Evolutionary conservation across 1,284 basidiomycete species (phyloP).

Genomic region (Athelia psychrophila): DNA sequence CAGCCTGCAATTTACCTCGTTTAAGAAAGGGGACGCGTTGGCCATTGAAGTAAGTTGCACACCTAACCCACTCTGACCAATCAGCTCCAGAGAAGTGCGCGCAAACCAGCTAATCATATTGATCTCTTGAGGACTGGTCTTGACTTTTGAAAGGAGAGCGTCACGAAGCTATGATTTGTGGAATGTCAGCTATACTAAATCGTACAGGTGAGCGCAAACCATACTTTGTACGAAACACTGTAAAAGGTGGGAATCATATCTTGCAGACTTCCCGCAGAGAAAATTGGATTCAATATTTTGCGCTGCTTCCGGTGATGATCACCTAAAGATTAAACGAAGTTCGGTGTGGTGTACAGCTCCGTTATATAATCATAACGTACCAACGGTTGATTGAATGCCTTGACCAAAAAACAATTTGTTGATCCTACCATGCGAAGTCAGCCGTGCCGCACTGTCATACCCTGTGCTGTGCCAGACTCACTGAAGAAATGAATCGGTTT

Average conservation of each 20-base stretch:
- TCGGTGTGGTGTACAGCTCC: not conserved
- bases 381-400: slow-evolving; percentile 32
- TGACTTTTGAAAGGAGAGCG: slow-evolving; percentile 10
- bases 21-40: not conserved
- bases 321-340: slow-evolving; percentile 23
- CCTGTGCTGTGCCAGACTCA: slow-evolving; percentile 17
- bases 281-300: slow-evolving; percentile 46
- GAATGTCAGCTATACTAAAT: slow-evolving; percentile 5
- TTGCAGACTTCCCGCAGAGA: slow-evolving; percentile 42
- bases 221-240: slow-evolving; percentile 25
- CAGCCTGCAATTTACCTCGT: not conserved
- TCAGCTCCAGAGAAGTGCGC: slow-evolving; percentile 30
- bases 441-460: no score
- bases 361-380: slow-evolving; percentile 16
- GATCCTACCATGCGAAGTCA: slow-evolving; percentile 18
- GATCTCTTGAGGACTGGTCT: slow-evolving; percentile 25
- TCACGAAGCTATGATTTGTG: slow-evolving; percentile 20
- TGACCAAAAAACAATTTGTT: slow-evolving; percentile 33
- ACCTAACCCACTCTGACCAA: slow-evolving; percentile 19
- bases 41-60: no score
- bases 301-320: slow-evolving; percentile 40
- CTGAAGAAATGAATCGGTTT: slow-evolving; percentile 31
- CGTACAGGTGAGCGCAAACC: slow-evolving; percentile 7
- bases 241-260: slow-evolving; percentile 38
- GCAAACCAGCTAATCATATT: slow-evolving; percentile 40